Evolutionary conservation across 768 basidiomycete species (phyloP).

Genomic region (Suillus tomentosus): DNA sequence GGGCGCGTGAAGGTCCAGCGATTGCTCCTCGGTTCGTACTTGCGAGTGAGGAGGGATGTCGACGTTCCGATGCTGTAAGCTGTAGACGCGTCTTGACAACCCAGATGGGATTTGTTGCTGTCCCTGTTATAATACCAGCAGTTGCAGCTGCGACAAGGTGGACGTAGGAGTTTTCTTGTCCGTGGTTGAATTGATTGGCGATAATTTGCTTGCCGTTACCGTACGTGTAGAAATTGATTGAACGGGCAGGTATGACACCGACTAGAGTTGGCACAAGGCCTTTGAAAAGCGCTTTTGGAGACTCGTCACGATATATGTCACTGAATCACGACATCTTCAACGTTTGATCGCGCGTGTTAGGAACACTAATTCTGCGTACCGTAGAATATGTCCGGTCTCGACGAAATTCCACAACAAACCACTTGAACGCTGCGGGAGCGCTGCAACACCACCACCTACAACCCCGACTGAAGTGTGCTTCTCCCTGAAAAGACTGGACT

Average conservation of each 20-base stretch:
- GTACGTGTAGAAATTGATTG: constrained; percentile 97
- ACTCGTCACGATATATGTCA: constrained; percentile 88
- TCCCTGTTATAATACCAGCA: constrained; percentile 85
- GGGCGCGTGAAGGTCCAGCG: constrained; percentile 26
- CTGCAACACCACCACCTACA: constrained; percentile 36
- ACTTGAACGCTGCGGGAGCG: constrained; percentile 36
- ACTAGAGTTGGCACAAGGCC: constrained; percentile 94
- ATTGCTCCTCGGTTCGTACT: constrained; percentile 7
- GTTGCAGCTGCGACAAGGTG: constrained; percentile 85
- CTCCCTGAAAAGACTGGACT: constrained; percentile 80
- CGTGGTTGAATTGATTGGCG: constrained; percentile 73
- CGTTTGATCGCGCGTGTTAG: background rate
- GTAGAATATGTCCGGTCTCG: constrained; percentile 88
- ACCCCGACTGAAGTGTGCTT: constrained; percentile 38
- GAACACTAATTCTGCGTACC: constrained; percentile 44
- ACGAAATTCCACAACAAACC: constrained; percentile 90
- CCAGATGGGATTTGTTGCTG: constrained; percentile 98
- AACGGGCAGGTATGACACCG: constrained; percentile 92
- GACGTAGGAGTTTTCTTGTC: constrained; percentile 80
- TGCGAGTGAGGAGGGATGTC: constrained; percentile 15
- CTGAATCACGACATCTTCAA: constrained; percentile 36
- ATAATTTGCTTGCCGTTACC: constrained; percentile 95
- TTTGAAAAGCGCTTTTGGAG: constrained; percentile 87
- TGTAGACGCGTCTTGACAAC: constrained; percentile 98
- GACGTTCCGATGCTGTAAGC: constrained; percentile 47